Percentiles rank a stretch among this genome's conserved stretches.
Evolutionary conservation across 2,329 filamentous ascomycete genomes (phyloP).

Genomic region (Fusarium papillatum): DNA sequence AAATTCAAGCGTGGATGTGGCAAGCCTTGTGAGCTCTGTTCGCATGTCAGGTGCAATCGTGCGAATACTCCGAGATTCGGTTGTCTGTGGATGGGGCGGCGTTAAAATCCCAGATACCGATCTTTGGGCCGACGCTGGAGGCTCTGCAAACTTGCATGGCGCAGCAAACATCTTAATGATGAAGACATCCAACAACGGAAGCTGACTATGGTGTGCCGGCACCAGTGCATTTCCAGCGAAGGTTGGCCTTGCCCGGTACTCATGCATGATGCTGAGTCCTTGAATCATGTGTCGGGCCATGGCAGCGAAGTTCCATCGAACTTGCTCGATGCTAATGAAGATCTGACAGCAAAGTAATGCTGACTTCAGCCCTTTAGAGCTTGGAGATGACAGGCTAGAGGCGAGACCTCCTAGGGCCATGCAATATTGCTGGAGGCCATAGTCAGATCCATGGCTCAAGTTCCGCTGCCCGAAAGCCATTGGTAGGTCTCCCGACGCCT

Average conservation of each 20-base stretch:
- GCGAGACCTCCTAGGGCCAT: conserved; percentile 56
- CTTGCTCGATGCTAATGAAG: conserved; percentile 62
- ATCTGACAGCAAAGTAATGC: conserved; percentile 61
- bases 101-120: conserved; percentile 31
- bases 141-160: conserved; percentile 56
- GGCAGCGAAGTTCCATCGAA: conserved; percentile 53
- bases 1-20: conserved; percentile 48
- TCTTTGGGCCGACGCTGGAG: conserved; percentile 27
- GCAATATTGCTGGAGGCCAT: conserved; percentile 58
- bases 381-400: conserved; percentile 51
- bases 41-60: conserved; percentile 54
- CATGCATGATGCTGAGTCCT: conserved; percentile 59
- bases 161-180: conserved; percentile 58
- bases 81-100: conserved; percentile 39
- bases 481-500: conserved; percentile 46
- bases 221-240: conserved; percentile 45
- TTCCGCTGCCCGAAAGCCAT: conserved; percentile 45
- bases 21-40: conserved; percentile 49
- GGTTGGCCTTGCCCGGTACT: conserved; percentile 53
- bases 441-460: conserved; percentile 48
- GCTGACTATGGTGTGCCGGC: conserved; percentile 46
- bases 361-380: conserved; percentile 49
- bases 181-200: conserved; percentile 57
- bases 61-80: conserved; percentile 42
- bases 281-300: conserved; percentile 59